Base-by-base conservation (phyloP, 2,329 filamentous ascomycete genomes). In the Colletotrichum gigasporum region DNA sequence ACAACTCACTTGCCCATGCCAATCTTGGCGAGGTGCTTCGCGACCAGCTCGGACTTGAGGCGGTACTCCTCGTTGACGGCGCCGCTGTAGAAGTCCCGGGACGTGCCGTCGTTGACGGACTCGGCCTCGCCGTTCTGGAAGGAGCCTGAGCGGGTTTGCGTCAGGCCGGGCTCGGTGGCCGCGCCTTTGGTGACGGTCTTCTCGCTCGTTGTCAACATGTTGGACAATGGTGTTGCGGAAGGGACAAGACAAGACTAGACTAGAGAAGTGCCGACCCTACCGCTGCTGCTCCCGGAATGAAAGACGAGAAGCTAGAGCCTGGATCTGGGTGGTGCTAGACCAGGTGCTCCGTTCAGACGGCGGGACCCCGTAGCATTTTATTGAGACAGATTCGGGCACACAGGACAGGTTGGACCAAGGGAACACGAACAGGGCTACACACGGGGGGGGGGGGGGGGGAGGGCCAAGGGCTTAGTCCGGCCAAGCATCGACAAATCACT, bases 71-170 rank as follows among this genome's bases (percentile, higher is more conserved):
- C 72, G 20, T 67, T 69, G 18, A 75, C 69, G 5, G 73, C 68
- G 32, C 57, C 66, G 8, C 76, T 76, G 60, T 81, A 82, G 67
- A 81, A 81, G 10, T 75, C 72, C 28, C 70, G 69, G 42, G 73
- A 66, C 11, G 71, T 68, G 0, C 67, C 50, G 52, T 79, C 75
- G 39, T 75, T 72, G 7, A 50, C 56, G 4, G 61, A 61, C 12
- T 47, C 57, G 4, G 34, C 62, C 14, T 65, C 62, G 14, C 62
- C 56, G 20, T 50, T 41, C 16, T 50, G 57, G 8, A 65, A 20
- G 11, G 62, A 62, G 41, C 50, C 57, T 32, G 62, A 65, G 11
- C 26, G 48, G 26, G 62, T 48, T 30, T 51, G 62, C 2, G 48
- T 50, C 35, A 65, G 39, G 18, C 20, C 35, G 16, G 51, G 24